Evolutionary conservation across 345 rosid species (phyloP).

Genomic region (Eucalyptus pauciflora): DNA sequence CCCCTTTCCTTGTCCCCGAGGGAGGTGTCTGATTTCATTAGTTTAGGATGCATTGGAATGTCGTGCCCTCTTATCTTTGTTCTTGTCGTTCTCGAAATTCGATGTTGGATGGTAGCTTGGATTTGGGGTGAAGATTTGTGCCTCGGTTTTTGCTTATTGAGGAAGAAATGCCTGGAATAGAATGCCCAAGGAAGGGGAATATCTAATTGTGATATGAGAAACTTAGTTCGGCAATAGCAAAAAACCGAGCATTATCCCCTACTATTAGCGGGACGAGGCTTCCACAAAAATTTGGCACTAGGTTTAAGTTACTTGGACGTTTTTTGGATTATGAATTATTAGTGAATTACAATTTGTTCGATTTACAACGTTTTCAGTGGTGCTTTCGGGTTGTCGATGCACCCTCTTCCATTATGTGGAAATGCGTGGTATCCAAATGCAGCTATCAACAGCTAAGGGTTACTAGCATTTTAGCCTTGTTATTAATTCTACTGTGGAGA

Average conservation of each 20-base stretch:
- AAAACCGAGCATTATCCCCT: neutral
- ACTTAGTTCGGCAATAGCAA: neutral
- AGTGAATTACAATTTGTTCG: neutral
- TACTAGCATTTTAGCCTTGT: neutral
- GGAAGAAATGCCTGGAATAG: neutral
- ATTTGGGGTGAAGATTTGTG: neutral
- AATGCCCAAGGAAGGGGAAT: neutral
- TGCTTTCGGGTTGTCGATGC: neutral
- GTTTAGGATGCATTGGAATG: neutral
- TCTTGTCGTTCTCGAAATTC: neutral
- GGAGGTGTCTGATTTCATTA: neutral
- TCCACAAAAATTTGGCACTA: neutral
- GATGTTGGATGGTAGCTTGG: neutral
- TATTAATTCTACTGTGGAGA: neutral
- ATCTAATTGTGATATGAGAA: neutral
- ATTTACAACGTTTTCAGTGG: neutral
- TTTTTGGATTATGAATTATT: neutral
- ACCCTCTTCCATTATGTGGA: neutral
- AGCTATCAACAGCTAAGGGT: neutral
- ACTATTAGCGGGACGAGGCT: neutral
- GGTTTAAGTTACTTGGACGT: neutral
- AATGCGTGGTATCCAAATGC: neutral
- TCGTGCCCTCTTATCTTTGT: neutral
- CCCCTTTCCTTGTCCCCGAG: neutral
- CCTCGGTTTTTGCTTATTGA: neutral